Base-by-base conservation (phyloP, 176 grass and related monocot genomes). In the Phyllostachys edulis region DNA sequence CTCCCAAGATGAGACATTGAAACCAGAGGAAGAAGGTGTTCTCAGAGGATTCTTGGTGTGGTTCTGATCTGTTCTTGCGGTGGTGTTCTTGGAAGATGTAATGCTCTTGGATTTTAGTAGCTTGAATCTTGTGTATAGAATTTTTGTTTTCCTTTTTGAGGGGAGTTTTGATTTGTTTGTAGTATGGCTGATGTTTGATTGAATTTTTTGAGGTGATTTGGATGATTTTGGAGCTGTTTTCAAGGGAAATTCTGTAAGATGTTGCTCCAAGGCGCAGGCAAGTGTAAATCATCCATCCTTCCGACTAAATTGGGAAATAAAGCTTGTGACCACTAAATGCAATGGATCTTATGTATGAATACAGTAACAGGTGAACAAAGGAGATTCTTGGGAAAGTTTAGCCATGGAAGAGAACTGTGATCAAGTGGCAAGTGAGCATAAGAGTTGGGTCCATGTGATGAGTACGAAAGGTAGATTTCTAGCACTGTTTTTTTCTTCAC, bases 1-100 rank as follows among this genome's bases (percentile, higher is more conserved):
- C 88, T 92, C 44, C 79, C 93, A 5, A 74, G 60, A 89, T 85
- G 70, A 83, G 6, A 4, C 47, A 10, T 23, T 41, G 11, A 7
- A 51, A 36, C 8, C 5, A 29, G 73, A 21, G 68, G 32, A 34
- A 29, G 44, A 52, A 12, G 21, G 17, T 73, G 36, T 45, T 56
- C 27, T 7, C 21, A 40, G 17, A 64, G 36, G 71, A 60, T 72
- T 67, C 57, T 81, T 72, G 17, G 44, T 70, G 23, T 75, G 41
- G 5, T 39, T 68, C 13, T 79, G 17, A 83, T 71, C 26, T 44
- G 4, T 60, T 21, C 44, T 40, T 80, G 21, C 10, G 55, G 63
- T 71, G 73, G 45, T 74, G 21, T 86, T 61, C 73, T 39, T 90
- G 24, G 21, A 63, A 23, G 23, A 64, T 80, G 42, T 63, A 46